Base-by-base conservation (phyloP, 1,284 basidiomycete genomes). In the Clitocybe nebularis region DNA sequence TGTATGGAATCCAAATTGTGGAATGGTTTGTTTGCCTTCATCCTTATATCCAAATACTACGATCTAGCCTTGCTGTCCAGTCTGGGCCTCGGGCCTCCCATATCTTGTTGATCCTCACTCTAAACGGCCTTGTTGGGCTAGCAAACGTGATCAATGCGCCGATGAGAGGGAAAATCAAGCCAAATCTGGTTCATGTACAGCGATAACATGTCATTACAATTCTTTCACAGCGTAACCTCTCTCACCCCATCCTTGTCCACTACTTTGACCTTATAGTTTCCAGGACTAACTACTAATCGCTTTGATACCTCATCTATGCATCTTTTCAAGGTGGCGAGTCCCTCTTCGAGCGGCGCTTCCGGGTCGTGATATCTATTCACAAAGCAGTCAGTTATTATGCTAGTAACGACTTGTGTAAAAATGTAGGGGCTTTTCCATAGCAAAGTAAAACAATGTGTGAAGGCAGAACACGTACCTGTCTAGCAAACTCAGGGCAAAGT, bases 401-500 rank as follows among this genome's bases (percentile, higher is more conserved):
- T n/a, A n/a, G n/a, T n/a, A n/a, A n/a, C n/a, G n/a, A n/a, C n/a
- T n/a, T n/a, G n/a, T n/a, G n/a, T n/a, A n/a, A n/a, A n/a, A n/a
- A n/a, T n/a, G n/a, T n/a, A n/a, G n/a, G n/a, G n/a, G n/a, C n/a
- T n/a, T n/a, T n/a, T n/a, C n/a, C n/a, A n/a, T n/a, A n/a, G n/a
- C n/a, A n/a, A n/a, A n/a, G n/a, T n/a, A n/a, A n/a, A n/a, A n/a
- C n/a, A n/a, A n/a, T n/a, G n/a, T n/a, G 8, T 16, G 23, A 28
- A 39, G 22, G 33, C n/a, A 29, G 23, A 22, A 13, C n/a, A 61
- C 77, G 44, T 63, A 93, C 82, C 88, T 75, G 60, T 99, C 95
- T 49, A 99, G 76, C 57, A 94, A 89, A 77, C 87, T 85, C 55
- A 98, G 71, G 14, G 83, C 86, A 62, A 99, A 95, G 68, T 94